Evolutionary conservation across 2,329 filamentous ascomycete species (phyloP).

Genomic region (Trichophyton verrucosum): DNA sequence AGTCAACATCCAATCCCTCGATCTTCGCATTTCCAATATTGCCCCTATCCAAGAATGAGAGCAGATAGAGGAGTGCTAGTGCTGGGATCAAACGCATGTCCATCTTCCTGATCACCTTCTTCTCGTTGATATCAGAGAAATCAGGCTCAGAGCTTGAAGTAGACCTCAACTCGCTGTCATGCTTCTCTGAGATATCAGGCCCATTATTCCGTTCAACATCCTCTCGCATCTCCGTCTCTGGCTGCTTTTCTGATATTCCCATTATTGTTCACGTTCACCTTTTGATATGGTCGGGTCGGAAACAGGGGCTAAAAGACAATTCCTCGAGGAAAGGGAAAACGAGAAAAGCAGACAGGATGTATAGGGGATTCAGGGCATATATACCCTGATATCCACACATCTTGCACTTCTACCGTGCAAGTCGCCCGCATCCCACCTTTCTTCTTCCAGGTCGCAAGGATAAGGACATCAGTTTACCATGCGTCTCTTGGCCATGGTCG

Average conservation of each 20-base stretch:
- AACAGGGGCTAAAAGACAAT: neutral
- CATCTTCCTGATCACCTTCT: slow-evolving; percentile 31
- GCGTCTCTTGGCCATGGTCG: neutral
- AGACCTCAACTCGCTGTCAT: neutral
- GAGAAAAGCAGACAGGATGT: no score
- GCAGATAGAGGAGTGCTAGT: slow-evolving; percentile 28
- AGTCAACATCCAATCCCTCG: slow-evolving; percentile 16
- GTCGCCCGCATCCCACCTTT: neutral
- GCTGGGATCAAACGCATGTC: slow-evolving; percentile 29
- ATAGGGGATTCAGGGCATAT: neutral
- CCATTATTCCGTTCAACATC: slow-evolving; percentile 1
- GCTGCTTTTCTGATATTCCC: neutral
- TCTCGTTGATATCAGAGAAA: slow-evolving; percentile 29
- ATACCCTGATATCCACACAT: neutral
- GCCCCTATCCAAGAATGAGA: slow-evolving; percentile 22
- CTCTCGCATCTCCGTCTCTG: neutral
- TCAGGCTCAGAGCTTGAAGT: slow-evolving; percentile 4
- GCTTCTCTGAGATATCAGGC: neutral
- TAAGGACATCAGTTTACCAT: neutral
- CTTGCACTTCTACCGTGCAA: neutral
- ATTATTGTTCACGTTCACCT: neutral
- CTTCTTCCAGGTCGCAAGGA: neutral
- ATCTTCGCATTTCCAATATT: slow-evolving; percentile 22
- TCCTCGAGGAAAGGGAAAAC: neutral
- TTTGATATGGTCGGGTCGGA: neutral